A percentile compares a stretch with the other conserved stretches of the same genome.
Conservation (phyloP, 305 asterid genomes). For the Solanum chacoense region DNA sequence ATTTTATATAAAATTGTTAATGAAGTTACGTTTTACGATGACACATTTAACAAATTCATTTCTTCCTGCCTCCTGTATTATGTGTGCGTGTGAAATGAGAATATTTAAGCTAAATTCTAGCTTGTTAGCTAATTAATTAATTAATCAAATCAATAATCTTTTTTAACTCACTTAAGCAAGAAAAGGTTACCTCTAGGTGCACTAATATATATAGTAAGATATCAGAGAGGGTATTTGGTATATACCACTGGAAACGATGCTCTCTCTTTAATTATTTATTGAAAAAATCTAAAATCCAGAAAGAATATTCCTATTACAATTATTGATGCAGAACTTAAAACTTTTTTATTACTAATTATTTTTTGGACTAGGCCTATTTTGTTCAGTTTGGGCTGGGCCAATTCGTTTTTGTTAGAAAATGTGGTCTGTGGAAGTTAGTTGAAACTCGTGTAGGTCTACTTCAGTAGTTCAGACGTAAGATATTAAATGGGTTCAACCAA, state of each 20-base stretch:
- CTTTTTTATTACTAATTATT: not conserved
- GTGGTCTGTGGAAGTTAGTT: not conserved
- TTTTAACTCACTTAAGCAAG: not conserved
- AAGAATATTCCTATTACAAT: not conserved
- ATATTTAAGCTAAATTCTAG: not conserved
- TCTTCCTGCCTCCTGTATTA: not conserved
- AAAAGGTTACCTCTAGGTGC: not conserved
- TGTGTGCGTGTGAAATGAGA: not conserved
- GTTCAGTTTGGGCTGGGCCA: not conserved
- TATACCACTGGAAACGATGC: not conserved
- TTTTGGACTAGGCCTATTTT: not conserved
- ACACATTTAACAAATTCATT: not conserved
- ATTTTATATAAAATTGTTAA: not conserved
- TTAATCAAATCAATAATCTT: not conserved
- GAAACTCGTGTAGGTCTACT: not conserved
- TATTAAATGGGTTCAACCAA: not conserved
- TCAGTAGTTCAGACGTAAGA: not conserved
- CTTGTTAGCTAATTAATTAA: not conserved
- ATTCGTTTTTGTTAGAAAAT: not conserved
- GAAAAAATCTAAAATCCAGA: not conserved
- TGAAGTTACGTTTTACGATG: not conserved
- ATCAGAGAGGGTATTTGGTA: not conserved
- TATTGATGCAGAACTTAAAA: not conserved
- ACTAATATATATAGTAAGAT: not conserved
- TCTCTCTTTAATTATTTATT: not conserved